Percentiles rank a stretch among this genome's conserved stretches.
Evolutionary conservation across 2,329 filamentous ascomycete genomes (phyloP).

Genomic region (Pseudocercospora macadamiae): DNA sequence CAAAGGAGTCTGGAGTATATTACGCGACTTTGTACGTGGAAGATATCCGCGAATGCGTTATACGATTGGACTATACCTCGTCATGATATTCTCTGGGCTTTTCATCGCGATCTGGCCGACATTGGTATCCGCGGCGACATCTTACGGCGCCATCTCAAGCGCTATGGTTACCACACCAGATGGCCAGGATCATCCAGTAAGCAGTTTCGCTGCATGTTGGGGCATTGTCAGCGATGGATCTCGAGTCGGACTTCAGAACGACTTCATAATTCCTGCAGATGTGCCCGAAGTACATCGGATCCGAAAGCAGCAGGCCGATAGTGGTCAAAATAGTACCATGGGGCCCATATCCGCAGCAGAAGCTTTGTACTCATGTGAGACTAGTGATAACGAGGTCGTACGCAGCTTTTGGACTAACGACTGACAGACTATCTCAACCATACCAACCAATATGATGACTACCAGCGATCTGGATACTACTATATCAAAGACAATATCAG

Average conservation of each 20-base stretch:
- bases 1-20: not conserved
- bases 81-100: constrained; percentile 3
- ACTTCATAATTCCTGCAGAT: constrained; percentile 1
- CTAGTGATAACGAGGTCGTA: no score
- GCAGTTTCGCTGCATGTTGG: not conserved
- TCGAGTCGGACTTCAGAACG: not conserved
- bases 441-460: not conserved
- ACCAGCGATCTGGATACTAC: not conserved
- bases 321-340: not conserved
- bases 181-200: not conserved
- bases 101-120: constrained; percentile 4
- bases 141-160: constrained; percentile 1
- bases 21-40: not conserved
- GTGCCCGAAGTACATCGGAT: not conserved
- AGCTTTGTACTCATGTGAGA: not conserved
- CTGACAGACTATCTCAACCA: not conserved
- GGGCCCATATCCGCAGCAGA: not conserved
- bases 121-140: constrained; percentile 1
- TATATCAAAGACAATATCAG: not conserved
- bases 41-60: constrained; percentile 4
- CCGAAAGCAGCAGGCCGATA: not conserved
- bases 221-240: not conserved
- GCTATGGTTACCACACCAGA: not conserved
- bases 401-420: not conserved
- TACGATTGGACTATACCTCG: not conserved